A percentile compares a stretch with the other conserved stretches of the same genome.
Evolutionary conservation across 768 basidiomycete species (phyloP).

Genomic region (Hericium coralloides): DNA sequence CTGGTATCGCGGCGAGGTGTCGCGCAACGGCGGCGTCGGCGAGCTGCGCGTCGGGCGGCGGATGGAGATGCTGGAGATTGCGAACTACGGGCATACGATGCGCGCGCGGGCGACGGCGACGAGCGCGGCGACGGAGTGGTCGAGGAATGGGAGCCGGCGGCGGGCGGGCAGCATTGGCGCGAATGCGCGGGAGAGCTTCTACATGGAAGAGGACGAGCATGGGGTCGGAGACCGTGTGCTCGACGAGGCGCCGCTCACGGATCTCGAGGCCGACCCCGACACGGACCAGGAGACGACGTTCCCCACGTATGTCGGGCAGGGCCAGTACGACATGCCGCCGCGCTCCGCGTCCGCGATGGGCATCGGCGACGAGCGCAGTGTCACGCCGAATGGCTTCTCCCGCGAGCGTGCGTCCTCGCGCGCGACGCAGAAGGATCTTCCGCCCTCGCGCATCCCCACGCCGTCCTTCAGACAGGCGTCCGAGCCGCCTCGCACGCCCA

Average conservation of each 20-base stretch:
- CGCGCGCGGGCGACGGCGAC: slow-evolving; percentile 10
- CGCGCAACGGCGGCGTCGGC: slow-evolving; percentile 83
- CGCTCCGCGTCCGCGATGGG: slow-evolving; percentile 1
- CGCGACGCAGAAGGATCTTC: slow-evolving; percentile 1
- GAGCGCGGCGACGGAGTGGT: slow-evolving; percentile 19
- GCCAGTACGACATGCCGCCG: slow-evolving; percentile 1
- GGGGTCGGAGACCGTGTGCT: slow-evolving; percentile 44
- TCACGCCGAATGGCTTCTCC: neutral
- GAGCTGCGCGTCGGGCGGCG: slow-evolving; percentile 67
- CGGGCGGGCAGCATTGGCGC: slow-evolving; percentile 59
- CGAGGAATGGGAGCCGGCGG: slow-evolving; percentile 6
- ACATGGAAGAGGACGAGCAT: slow-evolving; percentile 49
- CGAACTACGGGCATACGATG: slow-evolving; percentile 64
- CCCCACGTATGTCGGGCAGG: slow-evolving; percentile 3
- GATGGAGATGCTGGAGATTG: slow-evolving; percentile 83
- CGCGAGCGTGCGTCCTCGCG: neutral
- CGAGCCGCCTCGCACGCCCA: slow-evolving; percentile 35
- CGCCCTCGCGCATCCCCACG: slow-evolving; percentile 12
- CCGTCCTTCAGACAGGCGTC: slow-evolving; percentile 31
- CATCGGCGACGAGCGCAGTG: neutral
- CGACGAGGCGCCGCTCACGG: slow-evolving; percentile 70
- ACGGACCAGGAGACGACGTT: slow-evolving; percentile 23
- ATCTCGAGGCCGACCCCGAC: slow-evolving; percentile 46
- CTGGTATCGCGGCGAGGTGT: slow-evolving; percentile 84
- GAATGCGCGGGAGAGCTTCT: slow-evolving; percentile 51